Percentiles rank a stretch among this genome's conserved stretches.
Conservation (phyloP, 2,329 filamentous ascomycete genomes). For the Ophiocordyceps unilateralis region DNA sequence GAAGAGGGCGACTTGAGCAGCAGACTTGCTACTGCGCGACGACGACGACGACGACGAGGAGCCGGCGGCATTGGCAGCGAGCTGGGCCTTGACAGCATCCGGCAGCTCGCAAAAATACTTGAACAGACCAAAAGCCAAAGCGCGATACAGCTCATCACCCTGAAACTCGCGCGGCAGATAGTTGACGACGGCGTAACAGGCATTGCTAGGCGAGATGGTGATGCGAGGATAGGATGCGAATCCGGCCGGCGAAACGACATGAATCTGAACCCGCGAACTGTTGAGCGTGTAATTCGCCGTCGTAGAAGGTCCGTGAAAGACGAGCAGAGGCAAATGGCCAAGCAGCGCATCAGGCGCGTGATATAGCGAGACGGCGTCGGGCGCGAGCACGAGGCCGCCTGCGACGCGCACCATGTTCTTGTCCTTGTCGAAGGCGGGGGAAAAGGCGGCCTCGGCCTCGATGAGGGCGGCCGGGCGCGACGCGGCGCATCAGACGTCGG, state of each 20-base stretch:
- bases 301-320: constrained; percentile 86
- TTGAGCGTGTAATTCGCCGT: constrained; percentile 75
- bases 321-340: constrained; percentile 62
- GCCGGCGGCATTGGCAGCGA: constrained; percentile 41
- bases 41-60: constrained; percentile 11
- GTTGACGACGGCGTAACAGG: constrained; percentile 79
- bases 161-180: constrained; percentile 85
- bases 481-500: background rate
- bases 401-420: constrained; percentile 67
- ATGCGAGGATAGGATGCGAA: constrained; percentile 81
- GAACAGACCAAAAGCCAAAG: constrained; percentile 76
- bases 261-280: constrained; percentile 85
- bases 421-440: constrained; percentile 2
- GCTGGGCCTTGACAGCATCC: constrained; percentile 52
- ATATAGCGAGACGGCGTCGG: constrained; percentile 74
- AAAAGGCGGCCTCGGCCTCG: background rate
- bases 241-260: constrained; percentile 79
- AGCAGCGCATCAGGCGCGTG: constrained; percentile 74
- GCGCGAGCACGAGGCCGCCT: constrained; percentile 60
- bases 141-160: constrained; percentile 83
- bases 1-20: constrained; percentile 47
- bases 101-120: constrained; percentile 90
- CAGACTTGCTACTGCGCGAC: no score
- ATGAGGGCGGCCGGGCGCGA: background rate
- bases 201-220: constrained; percentile 82